Conservation (phyloP, 2,329 filamentous ascomycete species). For the Colletotrichum acutatum region DNA sequence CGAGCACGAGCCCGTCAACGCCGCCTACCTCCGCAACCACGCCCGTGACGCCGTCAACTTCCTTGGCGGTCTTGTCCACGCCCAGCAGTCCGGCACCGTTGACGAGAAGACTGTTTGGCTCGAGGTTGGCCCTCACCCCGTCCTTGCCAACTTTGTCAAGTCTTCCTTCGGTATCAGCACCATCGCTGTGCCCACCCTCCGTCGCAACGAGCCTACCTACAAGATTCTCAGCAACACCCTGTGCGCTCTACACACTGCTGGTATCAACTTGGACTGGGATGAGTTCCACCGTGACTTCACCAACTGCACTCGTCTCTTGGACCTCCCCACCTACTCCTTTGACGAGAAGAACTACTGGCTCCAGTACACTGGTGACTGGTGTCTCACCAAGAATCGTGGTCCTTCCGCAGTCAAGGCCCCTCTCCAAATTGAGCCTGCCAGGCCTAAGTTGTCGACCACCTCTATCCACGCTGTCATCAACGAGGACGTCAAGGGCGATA, state of each 20-base stretch:
- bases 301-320: conserved; percentile 59
- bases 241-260: conserved; percentile 67
- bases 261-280: conserved; percentile 75
- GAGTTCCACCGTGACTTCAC: conserved; percentile 71
- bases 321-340: conserved; percentile 77
- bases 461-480: conserved; percentile 73
- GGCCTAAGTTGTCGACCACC: conserved; percentile 71
- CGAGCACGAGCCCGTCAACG: conserved; percentile 59
- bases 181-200: conserved; percentile 67
- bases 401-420: conserved; percentile 48
- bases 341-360: conserved; percentile 79
- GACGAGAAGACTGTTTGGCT: conserved; percentile 74
- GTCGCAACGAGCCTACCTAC: conserved; percentile 73
- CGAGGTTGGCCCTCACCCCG: conserved; percentile 76
- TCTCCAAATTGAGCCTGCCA: conserved; percentile 49
- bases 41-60: conserved; percentile 76
- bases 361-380: conserved; percentile 75
- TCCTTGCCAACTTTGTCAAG: conserved; percentile 73
- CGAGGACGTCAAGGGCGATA: conserved; percentile 71
- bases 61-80: conserved; percentile 65
- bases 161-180: conserved; percentile 65
- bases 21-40: conserved; percentile 69
- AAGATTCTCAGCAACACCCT: conserved; percentile 70
- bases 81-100: conserved; percentile 62
- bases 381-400: conserved; percentile 74